Conservation (phyloP, 352 stramenopile genomes). For the Globisporangium radiosum region DNA sequence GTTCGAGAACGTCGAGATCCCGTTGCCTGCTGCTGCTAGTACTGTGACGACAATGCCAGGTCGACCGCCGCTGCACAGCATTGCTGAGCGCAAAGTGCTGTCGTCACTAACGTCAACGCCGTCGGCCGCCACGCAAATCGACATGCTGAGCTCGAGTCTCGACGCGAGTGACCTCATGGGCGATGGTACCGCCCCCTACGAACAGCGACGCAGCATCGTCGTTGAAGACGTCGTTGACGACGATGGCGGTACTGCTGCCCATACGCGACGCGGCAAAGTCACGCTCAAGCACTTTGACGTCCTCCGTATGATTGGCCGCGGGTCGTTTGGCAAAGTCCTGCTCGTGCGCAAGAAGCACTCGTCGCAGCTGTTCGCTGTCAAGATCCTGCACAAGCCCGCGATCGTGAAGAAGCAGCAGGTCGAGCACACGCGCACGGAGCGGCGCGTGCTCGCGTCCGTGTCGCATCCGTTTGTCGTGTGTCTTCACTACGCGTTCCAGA, state of each 20-base stretch:
- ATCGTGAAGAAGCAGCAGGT: conserved; percentile 83
- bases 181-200: conserved; percentile 11
- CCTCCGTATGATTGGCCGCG: conserved; percentile 89
- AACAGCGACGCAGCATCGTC: conserved; percentile 53
- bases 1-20: conserved; percentile 49
- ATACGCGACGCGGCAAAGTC: conserved; percentile 29
- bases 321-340: conserved; percentile 91
- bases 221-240: conserved; percentile 68
- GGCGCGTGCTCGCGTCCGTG: conserved; percentile 74
- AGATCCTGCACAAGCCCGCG: conserved; percentile 74
- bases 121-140: conserved; percentile 19
- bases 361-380: conserved; percentile 73
- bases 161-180: conserved; percentile 34
- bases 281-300: conserved; percentile 87
- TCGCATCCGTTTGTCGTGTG: conserved; percentile 85
- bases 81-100: conserved; percentile 39
- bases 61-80: conserved; percentile 33
- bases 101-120: conserved; percentile 5
- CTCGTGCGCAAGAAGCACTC: conserved; percentile 78
- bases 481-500: conserved; percentile 88
- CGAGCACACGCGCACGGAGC: conserved; percentile 78
- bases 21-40: neutral
- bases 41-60: neutral
- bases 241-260: neutral
- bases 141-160: conserved; percentile 42